Evolutionary conservation across 306 rosid species (phyloP).

Genomic region (Cicer bijugum): DNA sequence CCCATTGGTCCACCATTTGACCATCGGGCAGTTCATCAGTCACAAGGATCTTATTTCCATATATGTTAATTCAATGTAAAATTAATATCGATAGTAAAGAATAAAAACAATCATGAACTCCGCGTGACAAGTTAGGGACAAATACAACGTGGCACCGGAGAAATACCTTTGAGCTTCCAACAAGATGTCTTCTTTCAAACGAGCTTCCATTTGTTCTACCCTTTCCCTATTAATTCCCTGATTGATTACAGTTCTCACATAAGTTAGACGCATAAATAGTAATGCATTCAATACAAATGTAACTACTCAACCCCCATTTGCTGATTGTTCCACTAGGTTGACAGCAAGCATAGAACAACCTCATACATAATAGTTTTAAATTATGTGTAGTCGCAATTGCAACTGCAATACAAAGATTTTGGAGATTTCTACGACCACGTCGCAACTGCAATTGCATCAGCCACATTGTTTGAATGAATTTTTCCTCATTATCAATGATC

Average conservation of each 20-base stretch:
- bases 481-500: background rate
- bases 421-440: background rate
- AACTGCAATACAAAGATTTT: background rate
- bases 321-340: background rate
- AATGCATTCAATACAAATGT: conserved; percentile 25
- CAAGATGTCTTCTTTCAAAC: conserved; percentile 78
- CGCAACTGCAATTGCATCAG: background rate
- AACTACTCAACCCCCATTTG: conserved; percentile 37
- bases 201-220: conserved; percentile 92
- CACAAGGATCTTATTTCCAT: too few relatives aligned
- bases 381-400: background rate
- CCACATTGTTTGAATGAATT: background rate
- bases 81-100: too few relatives aligned
- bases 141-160: conserved; percentile 11
- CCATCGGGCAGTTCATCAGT: too few relatives aligned
- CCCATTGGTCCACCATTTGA: too few relatives aligned
- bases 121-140: too few relatives aligned
- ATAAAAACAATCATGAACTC: too few relatives aligned
- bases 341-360: background rate
- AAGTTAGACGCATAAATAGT: conserved; percentile 7
- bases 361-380: background rate
- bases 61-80: too few relatives aligned
- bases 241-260: conserved; percentile 38
- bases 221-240: conserved; percentile 88
- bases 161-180: conserved; percentile 83